Evolutionary conservation across 345 rosid genomes (phyloP), one percentile per base, ranked within the genome.

Genomic region (Zanthoxylum bungeanum): DNA sequence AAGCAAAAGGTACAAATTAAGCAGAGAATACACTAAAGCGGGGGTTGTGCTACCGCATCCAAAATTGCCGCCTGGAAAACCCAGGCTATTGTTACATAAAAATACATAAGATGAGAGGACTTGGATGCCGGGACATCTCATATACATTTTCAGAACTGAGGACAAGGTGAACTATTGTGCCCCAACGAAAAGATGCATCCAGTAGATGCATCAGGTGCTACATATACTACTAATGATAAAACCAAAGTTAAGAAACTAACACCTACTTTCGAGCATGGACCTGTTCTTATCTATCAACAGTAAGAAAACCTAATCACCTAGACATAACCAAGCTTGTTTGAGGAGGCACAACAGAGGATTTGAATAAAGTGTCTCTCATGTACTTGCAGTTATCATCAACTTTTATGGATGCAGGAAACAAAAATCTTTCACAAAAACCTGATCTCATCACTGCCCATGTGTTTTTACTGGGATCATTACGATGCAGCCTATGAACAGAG

Each of bases 331-430:
- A 71, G 83, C 79, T 85, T 58, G 89, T 73, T 72, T 84, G 81
- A 42, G 84, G 70, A 12, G 84, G 82, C 73, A 78, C 86, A 27
- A 74, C 87, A 37, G 91, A 61, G 63, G 87, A 78, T 56, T 73
- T 75, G 64, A 89, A 89, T 0, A 76, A 44, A 30, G 93, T 68
- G 68, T 79, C 90, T 39, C 87, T 81, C 66, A 74, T 55, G 65
- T 77, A 85, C 75, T 86, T 89, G 83, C 92, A 88, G 79, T 84
- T 93, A 69, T 89, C 94, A 37, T 87, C 92, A 30, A 81, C 83
- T 76, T 78, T 81, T 33, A 81, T 33, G 31, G 84, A 62, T n/a
- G 66, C 64, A 4, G 83, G 75, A 63, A 80, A 46, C 56, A 75
- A 47, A 68, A 78, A 72, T 59, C 75, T 70, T 37, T 75, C 78